Conservation (phyloP, 345 rosid genomes). For the Angophora floribunda region DNA sequence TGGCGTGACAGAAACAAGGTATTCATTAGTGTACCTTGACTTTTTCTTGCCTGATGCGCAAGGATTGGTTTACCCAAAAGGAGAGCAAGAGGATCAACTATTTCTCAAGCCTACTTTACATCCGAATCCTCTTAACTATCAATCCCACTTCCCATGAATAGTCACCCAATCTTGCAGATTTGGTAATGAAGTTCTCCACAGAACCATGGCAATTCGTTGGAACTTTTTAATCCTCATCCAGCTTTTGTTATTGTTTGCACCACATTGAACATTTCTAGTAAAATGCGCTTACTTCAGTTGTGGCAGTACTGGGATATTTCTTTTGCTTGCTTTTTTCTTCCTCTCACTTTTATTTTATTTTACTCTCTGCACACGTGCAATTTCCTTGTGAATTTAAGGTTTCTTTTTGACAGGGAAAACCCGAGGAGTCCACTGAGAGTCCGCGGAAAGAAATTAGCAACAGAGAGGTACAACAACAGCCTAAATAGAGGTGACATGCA, state of each 20-base stretch:
- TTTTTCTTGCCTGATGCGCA: background rate
- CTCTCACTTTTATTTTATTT: background rate
- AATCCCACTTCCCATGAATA: background rate
- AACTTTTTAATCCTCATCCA: background rate
- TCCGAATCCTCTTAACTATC: background rate
- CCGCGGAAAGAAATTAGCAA: background rate
- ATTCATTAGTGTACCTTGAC: background rate
- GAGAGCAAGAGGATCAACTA: background rate
- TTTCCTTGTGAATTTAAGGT: background rate
- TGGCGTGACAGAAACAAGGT: conserved; percentile 91
- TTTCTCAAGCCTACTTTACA: background rate
- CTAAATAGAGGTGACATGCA: background rate
- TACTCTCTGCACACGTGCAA: background rate
- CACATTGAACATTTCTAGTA: background rate
- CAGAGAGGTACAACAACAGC: background rate
- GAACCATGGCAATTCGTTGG: background rate
- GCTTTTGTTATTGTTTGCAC: background rate
- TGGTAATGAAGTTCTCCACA: background rate
- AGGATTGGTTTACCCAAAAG: background rate
- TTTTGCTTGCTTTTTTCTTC: background rate
- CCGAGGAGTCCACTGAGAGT: background rate
- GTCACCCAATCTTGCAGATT: background rate
- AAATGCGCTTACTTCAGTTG: background rate
- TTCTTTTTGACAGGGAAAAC: background rate
- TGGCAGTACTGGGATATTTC: background rate